Base-by-base conservation (phyloP, 257 asterid species). In the Fraxinus excelsior region DNA sequence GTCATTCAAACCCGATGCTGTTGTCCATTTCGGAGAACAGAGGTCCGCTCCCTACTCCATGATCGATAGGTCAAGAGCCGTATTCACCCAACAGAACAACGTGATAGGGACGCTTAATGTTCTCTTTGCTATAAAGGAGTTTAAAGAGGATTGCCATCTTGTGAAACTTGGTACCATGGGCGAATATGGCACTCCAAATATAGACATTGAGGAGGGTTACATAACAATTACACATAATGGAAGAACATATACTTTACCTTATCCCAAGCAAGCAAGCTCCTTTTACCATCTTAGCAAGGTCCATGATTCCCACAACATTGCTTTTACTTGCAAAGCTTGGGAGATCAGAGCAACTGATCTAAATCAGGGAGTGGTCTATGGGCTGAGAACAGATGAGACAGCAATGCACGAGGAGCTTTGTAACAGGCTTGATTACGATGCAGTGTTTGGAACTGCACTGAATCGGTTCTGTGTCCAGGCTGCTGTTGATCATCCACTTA, bases 161-260 rank as follows among this genome's bases (percentile, higher is more conserved):
- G 98, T 95, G 86, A 95, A 95, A 79, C 97, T 95, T 16, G 99
- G 98, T 71, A 95, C 99, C 40, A 95, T 95, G 99, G 99, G 99
- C n/a, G 99, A 95, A 67, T 95, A 95, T 23, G 99, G 99, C 11
- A 95, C 98, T 31, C 99, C 99, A 4, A 95, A 95, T 62, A 95
- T 95, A 72, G 98, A 95, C 70, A 95, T 95, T 7, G 99, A 95
- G 80, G 99, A 95, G 81, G 99, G 99, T n/a, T 95, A 76, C 72
- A 84, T 95, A 75, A 93, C 97, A 23, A 88, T 95, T 64, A 89
- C 91, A 18, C 99, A 95, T 66, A 93, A 95, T 66, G 98, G 99
- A 34, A 88, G 99, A 87, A 91, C 91, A 0, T 98, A 95, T 69
- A 95, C 99, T 69, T 84, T 93, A 21, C 99, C 99, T 44, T 95